These are phyloP conservation scores for Dactylellina cionopaga DNA, from an alignment of 2,329 filamentous ascomycete species.

Conservation along the genomic window DNA sequence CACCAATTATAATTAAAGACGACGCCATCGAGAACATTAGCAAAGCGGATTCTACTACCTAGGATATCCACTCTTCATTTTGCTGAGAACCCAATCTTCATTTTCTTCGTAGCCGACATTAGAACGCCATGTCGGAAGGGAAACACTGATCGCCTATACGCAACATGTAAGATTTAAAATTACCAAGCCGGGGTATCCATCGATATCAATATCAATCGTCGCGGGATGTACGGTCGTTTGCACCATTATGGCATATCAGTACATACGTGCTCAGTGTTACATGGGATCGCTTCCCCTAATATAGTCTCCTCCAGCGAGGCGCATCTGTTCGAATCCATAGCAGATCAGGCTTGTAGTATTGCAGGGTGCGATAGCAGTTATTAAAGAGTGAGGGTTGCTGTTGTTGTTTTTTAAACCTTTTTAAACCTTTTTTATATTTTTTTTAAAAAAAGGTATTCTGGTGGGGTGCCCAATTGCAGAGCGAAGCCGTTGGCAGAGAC, in stretches of 20 bases:
- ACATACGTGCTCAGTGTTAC: constrained; percentile 42
- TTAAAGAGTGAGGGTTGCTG: no score
- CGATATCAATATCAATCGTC: neutral
- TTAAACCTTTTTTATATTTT: no score
- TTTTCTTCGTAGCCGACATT: constrained; percentile 96
- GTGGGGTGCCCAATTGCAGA: no score
- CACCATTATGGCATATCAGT: neutral
- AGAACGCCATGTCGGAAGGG: constrained; percentile 88
- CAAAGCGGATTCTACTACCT: constrained; percentile 64
- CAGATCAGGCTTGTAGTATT: no score
- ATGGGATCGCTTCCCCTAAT: constrained; percentile 34
- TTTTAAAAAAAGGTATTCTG: no score
- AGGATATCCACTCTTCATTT: constrained; percentile 91
- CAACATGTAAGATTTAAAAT: neutral
- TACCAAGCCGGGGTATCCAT: no score
- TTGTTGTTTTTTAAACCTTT: no score
- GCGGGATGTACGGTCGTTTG: neutral
- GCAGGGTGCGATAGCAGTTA: no score
- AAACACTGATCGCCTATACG: constrained; percentile 90
- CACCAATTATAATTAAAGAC: neutral
- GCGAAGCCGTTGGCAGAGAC: neutral
- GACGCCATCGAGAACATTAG: neutral
- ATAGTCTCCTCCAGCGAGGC: neutral
- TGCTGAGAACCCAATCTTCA: constrained; percentile 81
- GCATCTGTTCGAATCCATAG: constrained; percentile 4